These are phyloP conservation scores for Erythrophleum fordii DNA, from an alignment of 306 rosid genomes.

Conservation along the genomic window DNA sequence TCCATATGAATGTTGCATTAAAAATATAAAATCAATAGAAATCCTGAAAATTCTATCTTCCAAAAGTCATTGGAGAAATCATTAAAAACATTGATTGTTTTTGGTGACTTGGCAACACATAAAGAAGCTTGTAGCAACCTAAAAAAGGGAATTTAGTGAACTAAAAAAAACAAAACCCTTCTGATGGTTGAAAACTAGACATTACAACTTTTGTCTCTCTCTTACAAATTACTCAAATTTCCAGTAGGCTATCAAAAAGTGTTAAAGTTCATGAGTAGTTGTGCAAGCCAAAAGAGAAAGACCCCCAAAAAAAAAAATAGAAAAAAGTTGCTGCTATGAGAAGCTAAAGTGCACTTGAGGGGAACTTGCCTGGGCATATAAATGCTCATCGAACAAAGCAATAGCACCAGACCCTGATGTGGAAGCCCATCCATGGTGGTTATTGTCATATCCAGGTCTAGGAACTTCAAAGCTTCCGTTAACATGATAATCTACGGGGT, in stretches of 20 bases:
- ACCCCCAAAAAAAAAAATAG: background rate
- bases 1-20: background rate
- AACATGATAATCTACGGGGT: conserved; percentile 62
- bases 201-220: conserved; percentile 18
- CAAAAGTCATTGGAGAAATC: background rate
- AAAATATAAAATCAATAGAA: background rate
- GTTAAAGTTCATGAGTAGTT: background rate
- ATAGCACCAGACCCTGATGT: conserved; percentile 66
- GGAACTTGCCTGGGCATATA: conserved; percentile 42
- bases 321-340: conserved; percentile 20
- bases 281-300: background rate
- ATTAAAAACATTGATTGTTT: background rate
- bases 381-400: conserved; percentile 47
- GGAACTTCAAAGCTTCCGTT: conserved; percentile 73
- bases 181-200: background rate
- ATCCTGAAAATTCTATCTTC: background rate
- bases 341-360: conserved; percentile 38
- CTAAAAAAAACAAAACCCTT: background rate
- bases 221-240: conserved; percentile 5
- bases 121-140: background rate
- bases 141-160: background rate
- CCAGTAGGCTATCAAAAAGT: background rate
- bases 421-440: conserved; percentile 78
- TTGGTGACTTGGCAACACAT: background rate
- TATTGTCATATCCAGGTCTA: conserved; percentile 59